A percentile compares a stretch with the other conserved stretches of the same genome.
These are phyloP conservation scores for Cladosporium sp. DNA, from an alignment of 2,329 filamentous ascomycete genomes.

Conservation along the genomic window DNA sequence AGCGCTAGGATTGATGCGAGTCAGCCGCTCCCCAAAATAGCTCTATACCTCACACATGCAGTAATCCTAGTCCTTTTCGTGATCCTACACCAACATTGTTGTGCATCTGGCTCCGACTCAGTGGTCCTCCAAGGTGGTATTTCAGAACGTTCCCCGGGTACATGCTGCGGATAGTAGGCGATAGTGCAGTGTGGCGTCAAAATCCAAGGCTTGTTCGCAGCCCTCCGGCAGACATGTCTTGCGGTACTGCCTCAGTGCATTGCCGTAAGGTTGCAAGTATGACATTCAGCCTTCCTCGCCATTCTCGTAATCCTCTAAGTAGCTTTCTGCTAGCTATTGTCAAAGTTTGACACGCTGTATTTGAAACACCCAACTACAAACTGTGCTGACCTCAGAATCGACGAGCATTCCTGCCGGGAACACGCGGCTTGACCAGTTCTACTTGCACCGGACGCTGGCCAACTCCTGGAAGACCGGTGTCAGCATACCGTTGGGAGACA, in stretches of 20 bases:
- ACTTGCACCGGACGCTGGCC: neutral
- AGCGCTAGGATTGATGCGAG: constrained; percentile 3
- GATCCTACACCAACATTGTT: constrained; percentile 8
- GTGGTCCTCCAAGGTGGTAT: neutral
- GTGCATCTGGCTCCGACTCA: neutral
- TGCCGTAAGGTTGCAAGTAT: constrained; percentile 6
- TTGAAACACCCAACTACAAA: neutral
- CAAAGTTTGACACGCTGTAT: neutral
- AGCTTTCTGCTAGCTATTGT: neutral
- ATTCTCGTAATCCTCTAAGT: neutral
- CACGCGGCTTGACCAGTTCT: neutral
- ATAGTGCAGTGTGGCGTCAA: constrained; percentile 7
- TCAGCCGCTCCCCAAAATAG: constrained; percentile 7
- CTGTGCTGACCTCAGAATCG: neutral
- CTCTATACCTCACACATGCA: constrained; percentile 11
- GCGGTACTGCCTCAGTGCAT: constrained; percentile 9
- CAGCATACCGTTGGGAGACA: neutral
- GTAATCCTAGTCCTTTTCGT: neutral
- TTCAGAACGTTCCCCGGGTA: neutral
- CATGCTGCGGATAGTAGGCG: neutral
- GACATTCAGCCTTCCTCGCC: neutral
- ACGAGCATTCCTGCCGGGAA: neutral
- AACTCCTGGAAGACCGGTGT: neutral
- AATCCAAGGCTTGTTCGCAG: constrained; percentile 10
- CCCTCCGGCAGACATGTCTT: neutral